Percentiles rank a stretch among this genome's conserved stretches.
These are phyloP conservation scores for Macaranga tanarius DNA, from an alignment of 441 rosid species.

Conservation along the genomic window DNA sequence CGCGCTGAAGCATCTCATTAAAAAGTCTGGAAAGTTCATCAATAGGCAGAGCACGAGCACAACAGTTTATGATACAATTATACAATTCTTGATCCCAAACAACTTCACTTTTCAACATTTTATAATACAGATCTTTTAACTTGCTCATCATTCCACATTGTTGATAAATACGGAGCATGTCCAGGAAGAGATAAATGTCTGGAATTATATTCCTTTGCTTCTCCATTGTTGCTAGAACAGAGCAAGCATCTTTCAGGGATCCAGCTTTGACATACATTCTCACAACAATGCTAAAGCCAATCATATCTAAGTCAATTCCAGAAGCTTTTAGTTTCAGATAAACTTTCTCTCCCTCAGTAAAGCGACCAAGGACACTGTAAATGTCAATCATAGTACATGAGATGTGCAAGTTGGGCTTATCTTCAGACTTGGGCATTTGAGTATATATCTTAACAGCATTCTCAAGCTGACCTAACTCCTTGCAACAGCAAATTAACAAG, in stretches of 20 bases:
- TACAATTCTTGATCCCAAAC: conserved; percentile 89
- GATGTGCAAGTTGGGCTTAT: conserved; percentile 63
- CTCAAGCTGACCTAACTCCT: conserved; percentile 59
- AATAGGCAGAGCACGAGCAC: conserved; percentile 73
- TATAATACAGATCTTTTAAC: conserved; percentile 51
- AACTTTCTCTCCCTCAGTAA: conserved; percentile 60
- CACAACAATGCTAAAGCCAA: conserved; percentile 70
- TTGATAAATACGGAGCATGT: conserved; percentile 88
- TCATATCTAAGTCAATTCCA: conserved; percentile 60
- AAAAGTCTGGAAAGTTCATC: conserved; percentile 77
- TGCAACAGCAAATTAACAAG: conserved; percentile 79
- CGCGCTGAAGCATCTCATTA: conserved; percentile 61
- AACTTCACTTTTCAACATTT: conserved; percentile 52
- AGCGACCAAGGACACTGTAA: conserved; percentile 51
- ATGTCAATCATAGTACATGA: conserved; percentile 76
- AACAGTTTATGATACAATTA: conserved; percentile 79
- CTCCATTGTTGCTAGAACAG: conserved; percentile 70
- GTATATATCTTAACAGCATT: conserved; percentile 63
- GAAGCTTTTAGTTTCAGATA: conserved; percentile 62
- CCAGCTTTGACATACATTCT: conserved; percentile 84
- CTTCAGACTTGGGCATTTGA: conserved; percentile 40
- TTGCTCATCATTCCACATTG: conserved; percentile 54
- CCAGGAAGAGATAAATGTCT: conserved; percentile 64
- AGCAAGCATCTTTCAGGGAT: conserved; percentile 62
- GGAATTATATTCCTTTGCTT: conserved; percentile 58